Evolutionary conservation across 768 basidiomycete genomes (phyloP).

Genomic region (Neoboletus magnificus): DNA sequence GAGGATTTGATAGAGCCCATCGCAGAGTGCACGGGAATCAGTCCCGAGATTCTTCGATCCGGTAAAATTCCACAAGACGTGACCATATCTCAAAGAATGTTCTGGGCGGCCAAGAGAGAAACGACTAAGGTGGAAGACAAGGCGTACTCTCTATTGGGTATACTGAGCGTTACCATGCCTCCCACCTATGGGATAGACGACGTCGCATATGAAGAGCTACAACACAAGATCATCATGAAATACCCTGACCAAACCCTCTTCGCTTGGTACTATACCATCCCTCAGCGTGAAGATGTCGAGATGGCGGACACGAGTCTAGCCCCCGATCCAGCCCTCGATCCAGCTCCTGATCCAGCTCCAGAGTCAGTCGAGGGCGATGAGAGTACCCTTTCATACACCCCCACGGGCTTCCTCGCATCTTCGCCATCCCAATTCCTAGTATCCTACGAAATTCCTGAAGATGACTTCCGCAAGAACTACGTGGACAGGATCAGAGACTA

Average conservation of each 20-base stretch:
- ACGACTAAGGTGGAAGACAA: slow-evolving; percentile 28
- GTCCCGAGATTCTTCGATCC: slow-evolving; percentile 11
- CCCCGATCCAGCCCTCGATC: not conserved
- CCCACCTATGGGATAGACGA: slow-evolving; percentile 26
- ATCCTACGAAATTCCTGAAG: slow-evolving; percentile 22
- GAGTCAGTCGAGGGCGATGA: not conserved
- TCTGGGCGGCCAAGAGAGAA: slow-evolving; percentile 25
- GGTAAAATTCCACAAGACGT: slow-evolving; percentile 6
- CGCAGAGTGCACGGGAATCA: slow-evolving; percentile 15
- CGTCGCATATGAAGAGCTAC: slow-evolving; percentile 25
- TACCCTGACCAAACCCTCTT: slow-evolving; percentile 27
- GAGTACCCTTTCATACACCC: not conserved
- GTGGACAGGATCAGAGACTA: slow-evolving; percentile 11
- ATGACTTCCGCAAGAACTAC: slow-evolving; percentile 18
- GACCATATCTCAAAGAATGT: slow-evolving; percentile 25
- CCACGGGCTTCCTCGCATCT: slow-evolving; percentile 23
- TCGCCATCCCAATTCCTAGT: slow-evolving; percentile 22
- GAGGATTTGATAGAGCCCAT: slow-evolving; percentile 13
- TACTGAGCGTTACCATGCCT: slow-evolving; percentile 20
- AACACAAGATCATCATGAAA: slow-evolving; percentile 20
- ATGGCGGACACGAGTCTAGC: slow-evolving; percentile 4
- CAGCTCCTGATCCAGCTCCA: not conserved
- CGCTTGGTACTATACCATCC: slow-evolving; percentile 19
- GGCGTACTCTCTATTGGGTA: slow-evolving; percentile 30
- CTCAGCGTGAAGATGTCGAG: slow-evolving; percentile 8